phyloP scores from a whole-genome alignment of 768 basidiomycete genomes.

The Mycena floridula region DNA sequence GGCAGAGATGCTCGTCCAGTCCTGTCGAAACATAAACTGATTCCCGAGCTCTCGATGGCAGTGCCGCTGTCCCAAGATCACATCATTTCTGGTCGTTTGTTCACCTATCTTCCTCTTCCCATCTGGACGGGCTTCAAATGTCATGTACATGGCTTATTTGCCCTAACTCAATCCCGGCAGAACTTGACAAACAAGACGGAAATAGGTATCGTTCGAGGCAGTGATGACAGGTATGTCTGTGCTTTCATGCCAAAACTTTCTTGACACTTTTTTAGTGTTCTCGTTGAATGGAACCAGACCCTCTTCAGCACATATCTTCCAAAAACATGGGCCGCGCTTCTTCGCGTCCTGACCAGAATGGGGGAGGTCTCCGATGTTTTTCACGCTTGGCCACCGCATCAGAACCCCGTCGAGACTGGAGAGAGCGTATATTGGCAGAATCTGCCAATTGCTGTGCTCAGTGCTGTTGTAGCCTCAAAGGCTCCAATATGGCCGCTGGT shows the following conservation, averaged over 20 bases:
- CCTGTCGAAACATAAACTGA: constrained; percentile 34
- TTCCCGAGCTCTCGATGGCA: constrained; percentile 31
- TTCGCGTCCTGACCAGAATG: constrained; percentile 22
- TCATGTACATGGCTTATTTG: constrained; percentile 42
- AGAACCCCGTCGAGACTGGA: constrained; percentile 24
- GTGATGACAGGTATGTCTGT: constrained; percentile 31
- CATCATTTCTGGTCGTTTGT: constrained; percentile 31
- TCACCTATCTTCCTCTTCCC: constrained; percentile 44
- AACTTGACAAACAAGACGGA: constrained; percentile 37
- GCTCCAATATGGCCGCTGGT: constrained; percentile 31
- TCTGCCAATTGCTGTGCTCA: constrained; percentile 24
- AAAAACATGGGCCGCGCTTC: constrained; percentile 30
- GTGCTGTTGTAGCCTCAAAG: constrained; percentile 15
- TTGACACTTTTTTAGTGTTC: constrained; percentile 23
- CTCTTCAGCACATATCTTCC: constrained; percentile 43
- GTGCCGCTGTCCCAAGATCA: constrained; percentile 18
- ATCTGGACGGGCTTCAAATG: constrained; percentile 36
- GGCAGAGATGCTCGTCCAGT: constrained; percentile 16
- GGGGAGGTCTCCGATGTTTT: constrained; percentile 24
- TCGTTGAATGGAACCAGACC: constrained; percentile 42
- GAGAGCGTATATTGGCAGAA: constrained; percentile 34
- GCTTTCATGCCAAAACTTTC: neutral
- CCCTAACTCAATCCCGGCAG: constrained; percentile 38
- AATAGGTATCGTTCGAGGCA: constrained; percentile 27
- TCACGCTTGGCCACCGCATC: constrained; percentile 32